phyloP scores from a whole-genome alignment of 2,329 filamentous ascomycete genomes.

The Exserohilum turcica region DNA sequence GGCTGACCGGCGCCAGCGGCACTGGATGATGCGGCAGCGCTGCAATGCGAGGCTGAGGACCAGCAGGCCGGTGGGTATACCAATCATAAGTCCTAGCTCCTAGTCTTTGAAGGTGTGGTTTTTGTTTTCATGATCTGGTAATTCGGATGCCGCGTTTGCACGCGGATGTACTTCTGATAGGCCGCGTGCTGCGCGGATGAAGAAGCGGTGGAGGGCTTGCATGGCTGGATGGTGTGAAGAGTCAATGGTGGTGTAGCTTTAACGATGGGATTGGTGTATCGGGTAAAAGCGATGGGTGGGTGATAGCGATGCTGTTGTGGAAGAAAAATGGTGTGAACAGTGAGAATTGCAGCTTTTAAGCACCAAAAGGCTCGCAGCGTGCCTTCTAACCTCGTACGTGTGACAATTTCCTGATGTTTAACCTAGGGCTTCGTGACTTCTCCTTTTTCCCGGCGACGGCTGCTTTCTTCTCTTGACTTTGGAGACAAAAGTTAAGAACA shows the following conservation, averaged over 20 bases:
- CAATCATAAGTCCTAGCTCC: no score
- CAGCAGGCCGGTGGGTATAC: no score
- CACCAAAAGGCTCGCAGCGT: not conserved
- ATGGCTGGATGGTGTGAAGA: not conserved
- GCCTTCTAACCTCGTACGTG: not conserved
- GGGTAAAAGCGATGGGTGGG: not conserved
- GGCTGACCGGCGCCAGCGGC: no score
- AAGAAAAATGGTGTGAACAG: not conserved
- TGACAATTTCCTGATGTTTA: conserved; percentile 8
- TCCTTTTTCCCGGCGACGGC: conserved; percentile 17
- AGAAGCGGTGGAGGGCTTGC: not conserved
- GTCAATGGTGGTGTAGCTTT: not conserved
- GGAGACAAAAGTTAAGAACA: not conserved
- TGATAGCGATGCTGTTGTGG: not conserved
- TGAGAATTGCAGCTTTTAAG: not conserved
- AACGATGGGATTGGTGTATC: not conserved
- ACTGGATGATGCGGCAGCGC: no score
- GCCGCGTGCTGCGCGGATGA: not conserved
- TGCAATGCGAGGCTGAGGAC: no score
- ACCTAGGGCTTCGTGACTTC: conserved; percentile 20
- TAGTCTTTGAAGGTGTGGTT: no score
- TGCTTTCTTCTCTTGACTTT: conserved; percentile 21
- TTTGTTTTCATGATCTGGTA: no score
- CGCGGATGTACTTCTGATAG: no score
- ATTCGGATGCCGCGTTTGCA: no score